Evolutionary conservation across 2,329 filamentous ascomycete species (phyloP), one percentile per base, ranked within the genome.

Genomic region (Camillea tinctor): DNA sequence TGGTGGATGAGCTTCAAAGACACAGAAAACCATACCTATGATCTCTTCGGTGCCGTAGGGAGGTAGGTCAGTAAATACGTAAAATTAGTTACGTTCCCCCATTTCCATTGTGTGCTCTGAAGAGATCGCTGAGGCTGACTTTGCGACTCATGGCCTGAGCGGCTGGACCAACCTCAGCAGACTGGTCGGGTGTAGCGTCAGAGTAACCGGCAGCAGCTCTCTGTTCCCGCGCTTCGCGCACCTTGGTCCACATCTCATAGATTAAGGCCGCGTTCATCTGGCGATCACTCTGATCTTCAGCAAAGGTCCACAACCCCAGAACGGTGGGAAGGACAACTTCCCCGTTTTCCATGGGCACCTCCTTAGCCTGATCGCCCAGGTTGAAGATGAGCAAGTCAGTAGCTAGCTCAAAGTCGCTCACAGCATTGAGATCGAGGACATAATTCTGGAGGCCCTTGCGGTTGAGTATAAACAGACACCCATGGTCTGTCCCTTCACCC

Each of bases 401-500:
- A 19, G 78, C 82, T 22, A 89, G 78, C 73, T 93, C 89, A 49
- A 90, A 86, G 60, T 89, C 82, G 49, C 77, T 79, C 36, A 88
- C 82, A 17, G 81, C 79, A 11, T 80, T 80, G n/a, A 92, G 77
- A 61, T 88, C 85, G 13, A 91, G 78, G 49, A 88, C 80, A 57
- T 93, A 82, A 69, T 94, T 93, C 55, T 89, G 83, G 55, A 92
- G 77, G 0, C 87, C 86, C 49, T 87, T 84, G 51, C 91, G 82
- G 75, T 92, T 93, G 63, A 94, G 80, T 6, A 94, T 81, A 68
- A 93, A 90, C 17, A 91, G 84, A 76, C 86, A 86, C 21, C 80
- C 78, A 17, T 71, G 62, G 15, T 65, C 79, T 72, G 40, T 79
- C 73, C 54, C 78, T 40, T 53, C 56, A 30, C 75, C 72, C 36